Evolutionary conservation across 805 yeast genomes (phyloP), one percentile per base, ranked within the genome.

Genomic region (Metschnikowia orientalis): DNA sequence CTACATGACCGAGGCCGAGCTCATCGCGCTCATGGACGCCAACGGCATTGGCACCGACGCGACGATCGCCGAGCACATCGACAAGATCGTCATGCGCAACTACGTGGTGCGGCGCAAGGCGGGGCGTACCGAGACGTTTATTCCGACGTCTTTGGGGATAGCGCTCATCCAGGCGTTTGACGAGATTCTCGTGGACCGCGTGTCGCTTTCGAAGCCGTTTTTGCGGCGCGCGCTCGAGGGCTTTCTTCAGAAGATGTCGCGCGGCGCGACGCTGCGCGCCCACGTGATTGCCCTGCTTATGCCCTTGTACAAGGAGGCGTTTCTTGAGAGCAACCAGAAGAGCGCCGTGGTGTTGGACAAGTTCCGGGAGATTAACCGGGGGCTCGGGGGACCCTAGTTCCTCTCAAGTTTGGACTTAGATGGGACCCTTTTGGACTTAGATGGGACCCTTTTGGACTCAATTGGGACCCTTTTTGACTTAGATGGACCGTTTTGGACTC

Each of bases 41-140:
- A 92, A 92, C 56, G 97, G 97, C 0, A 92, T 92, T 27, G 99
- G 99, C 2, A 92, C 99, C 0, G 99, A 92, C 63, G 99, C 99
- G 1, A 92, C 99, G 0, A 94, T 92, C 58, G 98, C 97, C 0
- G 98, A 92, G 26, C 99, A 92, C 57, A 92, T 92, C 23, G 88
- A 83, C 37, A 89, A 84, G 51, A 78, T 92, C 26, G 60, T 73
- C 18, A 56, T 57, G 8, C 61, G 98, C 33, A 76, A 77, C 12
- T 94, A 89, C 49, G 74, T 85, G 4, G 59, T 57, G 11, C 77
- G 71, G 43, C 59, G 54, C 33, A 61, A 56, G 26, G 45, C 49
- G 26, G 59, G 62, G 13, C 46, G 63, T 15, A 60, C 61, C 1
- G 69, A 64, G 32, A 63, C 67, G 30, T 57, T 92, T 9, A 62